Evolutionary conservation across 108 stramenopile genomes (phyloP).

Genomic region (Cyclostephanos tholiformis): DNA sequence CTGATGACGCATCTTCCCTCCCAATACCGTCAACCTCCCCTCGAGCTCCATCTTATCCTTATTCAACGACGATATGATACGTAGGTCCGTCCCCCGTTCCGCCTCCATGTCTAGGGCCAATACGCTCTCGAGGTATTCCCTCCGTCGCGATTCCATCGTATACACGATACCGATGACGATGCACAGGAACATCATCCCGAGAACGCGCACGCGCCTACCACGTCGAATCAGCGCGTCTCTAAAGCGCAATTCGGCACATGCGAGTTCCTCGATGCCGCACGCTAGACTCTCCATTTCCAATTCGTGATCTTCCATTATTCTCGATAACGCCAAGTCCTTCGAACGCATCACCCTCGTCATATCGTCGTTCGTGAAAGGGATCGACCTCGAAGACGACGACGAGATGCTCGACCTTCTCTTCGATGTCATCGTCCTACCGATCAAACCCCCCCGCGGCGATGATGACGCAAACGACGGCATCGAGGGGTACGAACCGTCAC

Average conservation of each 20-base stretch:
- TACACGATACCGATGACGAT: not conserved
- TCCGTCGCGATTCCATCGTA: not conserved
- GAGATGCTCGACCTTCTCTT: conserved; percentile 1
- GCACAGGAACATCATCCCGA: not conserved
- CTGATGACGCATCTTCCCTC: conserved; percentile 32
- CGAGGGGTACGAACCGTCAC: no score
- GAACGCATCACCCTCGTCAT: conserved; percentile 32
- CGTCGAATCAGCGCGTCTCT: not conserved
- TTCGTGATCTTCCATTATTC: conserved; percentile 44
- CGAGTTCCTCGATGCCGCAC: conserved; percentile 15
- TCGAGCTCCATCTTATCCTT: conserved; percentile 10
- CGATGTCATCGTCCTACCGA: not conserved
- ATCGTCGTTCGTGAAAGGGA: conserved; percentile 2
- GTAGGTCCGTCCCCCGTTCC: conserved; percentile 14
- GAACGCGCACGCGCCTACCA: not conserved
- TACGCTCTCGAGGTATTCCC: conserved; percentile 2
- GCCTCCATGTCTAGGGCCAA: conserved; percentile 12
- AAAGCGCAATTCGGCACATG: not conserved
- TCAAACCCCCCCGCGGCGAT: not conserved
- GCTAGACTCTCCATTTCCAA: conserved; percentile 31
- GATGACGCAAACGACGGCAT: not conserved
- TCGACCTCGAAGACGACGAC: not conserved
- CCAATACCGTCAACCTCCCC: conserved; percentile 14
- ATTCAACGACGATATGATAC: conserved; percentile 10
- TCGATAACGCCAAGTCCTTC: conserved; percentile 32